Evolutionary conservation across 2,329 filamentous ascomycete genomes (phyloP), one percentile per base, ranked within the genome.

Genomic region (Colletotrichum neosansevieriae): DNA sequence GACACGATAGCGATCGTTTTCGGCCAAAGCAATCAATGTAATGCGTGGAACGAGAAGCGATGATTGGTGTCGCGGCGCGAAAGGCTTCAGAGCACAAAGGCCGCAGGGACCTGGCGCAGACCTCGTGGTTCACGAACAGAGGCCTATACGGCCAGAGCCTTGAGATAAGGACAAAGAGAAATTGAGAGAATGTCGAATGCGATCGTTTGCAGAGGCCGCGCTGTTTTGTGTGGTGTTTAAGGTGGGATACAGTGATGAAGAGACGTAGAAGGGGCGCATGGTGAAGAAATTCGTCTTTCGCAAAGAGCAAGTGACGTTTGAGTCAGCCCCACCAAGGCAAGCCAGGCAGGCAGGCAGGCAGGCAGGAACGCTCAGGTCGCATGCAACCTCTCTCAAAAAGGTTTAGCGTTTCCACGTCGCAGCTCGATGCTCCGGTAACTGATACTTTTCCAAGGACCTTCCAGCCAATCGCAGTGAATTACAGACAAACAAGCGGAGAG

Each of bases 231-330:
- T 32, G 59, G 62, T 29, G 12, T 15, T 57, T 21, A 19, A n/a
- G 29, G 15, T 59, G 29, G 15, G 6, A 42, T 5, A 56, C 36
- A 17, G 40, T 65, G 56, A 53, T 49, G 50, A 44, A 44, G 40
- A 56, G 36, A 44, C 15, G 49, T 15, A 42, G 50, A 38, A 50
- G 34, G 51, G 9, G 29, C 7, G 38, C 34, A 10, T 36, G 38
- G 44, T 57, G 57, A 69, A 69, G 63, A 69, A 69, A 63, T 63
- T 67, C 67, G 53, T 47, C 62, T n/a, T 54, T 69, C 67, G 67
- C 66, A 49, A 69, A 66, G 58, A 69, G 67, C 70, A 68, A 61
- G 63, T 64, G 70, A 70, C 70, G 70, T 71, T 70, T 71, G 67
- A 67, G 60, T 66, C 45, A 66, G 69, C 69, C 60, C 58, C 66